Evolutionary conservation across 805 yeast species (phyloP).

Genomic region (Lipomyces yamadae): DNA sequence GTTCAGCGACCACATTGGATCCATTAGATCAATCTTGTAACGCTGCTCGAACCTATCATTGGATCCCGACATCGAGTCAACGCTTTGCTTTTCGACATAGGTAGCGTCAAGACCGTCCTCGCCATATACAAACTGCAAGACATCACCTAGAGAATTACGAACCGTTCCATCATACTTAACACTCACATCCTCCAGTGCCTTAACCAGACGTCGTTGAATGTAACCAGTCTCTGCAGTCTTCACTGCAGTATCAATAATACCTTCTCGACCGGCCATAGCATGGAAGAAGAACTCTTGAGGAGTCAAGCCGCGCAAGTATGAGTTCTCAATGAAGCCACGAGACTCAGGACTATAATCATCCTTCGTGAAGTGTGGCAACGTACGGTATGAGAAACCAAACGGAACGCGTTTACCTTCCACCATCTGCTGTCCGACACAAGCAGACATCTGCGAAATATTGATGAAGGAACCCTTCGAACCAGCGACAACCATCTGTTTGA

Average conservation of each 20-base stretch:
- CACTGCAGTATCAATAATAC: slow-evolving; percentile 98
- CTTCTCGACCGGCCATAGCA: slow-evolving; percentile 99
- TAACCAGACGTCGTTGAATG: slow-evolving; percentile 96
- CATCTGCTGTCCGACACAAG: slow-evolving; percentile 99
- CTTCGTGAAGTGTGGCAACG: slow-evolving; percentile 96
- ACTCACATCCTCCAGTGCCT: slow-evolving; percentile 96
- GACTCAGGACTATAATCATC: slow-evolving; percentile 99
- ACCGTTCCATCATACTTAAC: slow-evolving; percentile 98
- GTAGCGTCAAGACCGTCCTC: slow-evolving; percentile 99
- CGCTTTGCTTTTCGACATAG: slow-evolving; percentile 93
- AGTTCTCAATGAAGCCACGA: slow-evolving; percentile 96
- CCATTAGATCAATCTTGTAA: slow-evolving; percentile 86
- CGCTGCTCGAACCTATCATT: slow-evolving; percentile 79
- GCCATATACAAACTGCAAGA: slow-evolving; percentile 95
- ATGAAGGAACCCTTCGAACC: slow-evolving; percentile 99
- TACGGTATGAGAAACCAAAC: slow-evolving; percentile 94
- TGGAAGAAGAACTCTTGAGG: slow-evolving; percentile 99
- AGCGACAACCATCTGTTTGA: slow-evolving; percentile 98
- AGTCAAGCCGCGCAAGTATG: slow-evolving; percentile 94
- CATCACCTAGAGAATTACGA: slow-evolving; percentile 94
- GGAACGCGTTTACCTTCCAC: slow-evolving; percentile 99
- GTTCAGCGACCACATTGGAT: slow-evolving; percentile 61
- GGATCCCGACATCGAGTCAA: slow-evolving; percentile 94
- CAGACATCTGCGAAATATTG: slow-evolving; percentile 98
- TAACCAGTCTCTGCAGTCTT: slow-evolving; percentile 99